Percentiles rank a stretch among this genome's conserved stretches.
Evolutionary conservation across 2,329 filamentous ascomycete species (phyloP).

Genomic region (Diaporthe eres): DNA sequence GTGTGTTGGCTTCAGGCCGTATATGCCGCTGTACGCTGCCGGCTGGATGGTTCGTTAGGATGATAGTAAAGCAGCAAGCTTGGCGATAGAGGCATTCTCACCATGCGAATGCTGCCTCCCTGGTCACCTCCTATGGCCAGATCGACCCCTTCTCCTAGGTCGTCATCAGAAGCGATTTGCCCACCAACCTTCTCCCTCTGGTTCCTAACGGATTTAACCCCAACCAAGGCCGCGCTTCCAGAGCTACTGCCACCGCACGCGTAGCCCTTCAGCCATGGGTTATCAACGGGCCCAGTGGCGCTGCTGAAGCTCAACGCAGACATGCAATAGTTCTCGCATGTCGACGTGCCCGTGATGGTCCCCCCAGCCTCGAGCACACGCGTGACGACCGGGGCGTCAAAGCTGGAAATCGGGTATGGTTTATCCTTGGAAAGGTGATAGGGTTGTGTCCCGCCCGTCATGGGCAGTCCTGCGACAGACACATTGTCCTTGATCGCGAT

Average conservation of each 20-base stretch:
- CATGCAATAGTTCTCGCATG: conserved; percentile 45
- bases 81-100: conserved; percentile 19
- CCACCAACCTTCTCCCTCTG: conserved; percentile 38
- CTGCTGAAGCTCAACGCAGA: conserved; percentile 44
- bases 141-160: conserved; percentile 49
- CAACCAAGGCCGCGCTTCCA: conserved; percentile 51
- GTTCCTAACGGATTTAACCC: conserved; percentile 43
- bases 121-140: conserved; percentile 57
- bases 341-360: conserved; percentile 42
- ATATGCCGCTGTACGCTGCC: conserved; percentile 56
- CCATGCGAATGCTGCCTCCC: conserved; percentile 54
- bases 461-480: conserved; percentile 43
- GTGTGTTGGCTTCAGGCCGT: conserved; percentile 63
- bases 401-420: conserved; percentile 41
- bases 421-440: conserved; percentile 39
- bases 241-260: conserved; percentile 49
- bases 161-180: not conserved
- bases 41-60: conserved; percentile 44
- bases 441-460: conserved; percentile 43
- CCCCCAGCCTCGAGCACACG: conserved; percentile 42
- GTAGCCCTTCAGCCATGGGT: conserved; percentile 43
- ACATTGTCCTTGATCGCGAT: conserved; percentile 45
- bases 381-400: conserved; percentile 42
- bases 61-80: not conserved
- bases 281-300: conserved; percentile 43